A percentile compares a stretch with the other conserved stretches of the same genome.
These are phyloP conservation scores for Auxenochlorella protothecoides DNA, from an alignment of 139 green algal species.

Conservation along the genomic window DNA sequence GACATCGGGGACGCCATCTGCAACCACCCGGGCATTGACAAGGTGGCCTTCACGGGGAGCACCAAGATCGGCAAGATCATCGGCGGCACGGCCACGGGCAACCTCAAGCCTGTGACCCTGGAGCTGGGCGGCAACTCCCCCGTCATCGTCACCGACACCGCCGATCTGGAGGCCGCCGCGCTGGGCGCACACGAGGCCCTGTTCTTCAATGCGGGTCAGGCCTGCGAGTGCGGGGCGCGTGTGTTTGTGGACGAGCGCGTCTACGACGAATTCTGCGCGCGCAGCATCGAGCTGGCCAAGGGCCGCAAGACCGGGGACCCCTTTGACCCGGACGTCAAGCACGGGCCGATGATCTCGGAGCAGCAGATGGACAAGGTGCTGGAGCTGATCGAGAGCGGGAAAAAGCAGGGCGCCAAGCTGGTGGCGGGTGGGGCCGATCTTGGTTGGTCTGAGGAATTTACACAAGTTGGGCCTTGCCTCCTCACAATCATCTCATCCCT, in stretches of 20 bases:
- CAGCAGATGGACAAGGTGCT: slow-evolving; percentile 53
- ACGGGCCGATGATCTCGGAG: slow-evolving; percentile 31
- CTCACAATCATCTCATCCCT: too few relatives aligned
- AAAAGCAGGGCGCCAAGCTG: slow-evolving; percentile 31
- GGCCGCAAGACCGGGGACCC: slow-evolving; percentile 51
- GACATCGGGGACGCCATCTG: slow-evolving; percentile 44
- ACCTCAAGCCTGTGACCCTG: slow-evolving; percentile 30
- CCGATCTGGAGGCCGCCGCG: slow-evolving; percentile 9
- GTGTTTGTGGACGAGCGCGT: slow-evolving; percentile 13
- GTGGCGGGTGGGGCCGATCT: slow-evolving; percentile 15
- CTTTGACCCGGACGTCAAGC: slow-evolving; percentile 29
- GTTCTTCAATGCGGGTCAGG: slow-evolving; percentile 21
- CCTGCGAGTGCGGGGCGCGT: slow-evolving; percentile 16
- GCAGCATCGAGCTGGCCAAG: slow-evolving; percentile 13
- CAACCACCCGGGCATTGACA: slow-evolving; percentile 44
- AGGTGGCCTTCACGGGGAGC: slow-evolving; percentile 67
- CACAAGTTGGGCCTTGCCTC: too few relatives aligned
- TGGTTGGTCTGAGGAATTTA: too few relatives aligned
- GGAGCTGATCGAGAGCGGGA: slow-evolving; percentile 34
- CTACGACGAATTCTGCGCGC: slow-evolving; percentile 16
- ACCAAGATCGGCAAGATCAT: slow-evolving; percentile 54
- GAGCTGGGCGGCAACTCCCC: slow-evolving; percentile 69
- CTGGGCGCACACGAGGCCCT: slow-evolving; percentile 4
- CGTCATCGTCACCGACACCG: slow-evolving; percentile 36
- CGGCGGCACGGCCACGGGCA: slow-evolving; percentile 3